phyloP scores from a whole-genome alignment of 169 alveolate species.

The Cryptosporidium xiaoi region DNA sequence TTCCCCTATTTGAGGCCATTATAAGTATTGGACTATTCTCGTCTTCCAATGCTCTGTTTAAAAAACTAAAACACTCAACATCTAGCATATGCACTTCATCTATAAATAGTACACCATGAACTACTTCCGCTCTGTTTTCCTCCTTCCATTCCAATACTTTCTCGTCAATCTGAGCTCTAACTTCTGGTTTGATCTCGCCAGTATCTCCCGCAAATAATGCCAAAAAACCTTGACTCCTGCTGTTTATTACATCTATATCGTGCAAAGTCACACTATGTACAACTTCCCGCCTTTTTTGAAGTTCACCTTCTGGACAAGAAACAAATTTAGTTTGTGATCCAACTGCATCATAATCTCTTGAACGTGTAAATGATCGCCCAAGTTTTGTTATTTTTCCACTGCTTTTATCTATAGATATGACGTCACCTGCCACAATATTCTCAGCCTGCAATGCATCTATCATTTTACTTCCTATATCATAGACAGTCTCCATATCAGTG shows the following conservation, averaged over 20 bases:
- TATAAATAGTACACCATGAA: constrained; percentile 98
- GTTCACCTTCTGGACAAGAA: constrained; percentile 99
- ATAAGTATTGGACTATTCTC: constrained; percentile 97
- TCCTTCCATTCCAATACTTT: constrained; percentile 99
- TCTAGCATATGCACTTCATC: constrained; percentile 99
- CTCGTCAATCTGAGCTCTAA: constrained; percentile 97
- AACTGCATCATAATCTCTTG: constrained; percentile 98
- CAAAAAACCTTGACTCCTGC: constrained; percentile 96
- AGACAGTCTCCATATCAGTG: constrained; percentile 98
- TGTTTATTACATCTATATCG: constrained; percentile 98
- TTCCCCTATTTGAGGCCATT: constrained; percentile 99
- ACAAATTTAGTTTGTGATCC: constrained; percentile 93
- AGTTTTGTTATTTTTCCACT: constrained; percentile 96
- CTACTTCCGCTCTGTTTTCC: constrained; percentile 93
- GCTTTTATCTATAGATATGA: constrained; percentile 96
- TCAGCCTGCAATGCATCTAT: constrained; percentile 89
- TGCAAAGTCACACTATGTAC: constrained; percentile 99
- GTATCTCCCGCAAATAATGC: constrained; percentile 99
- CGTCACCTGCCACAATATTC: constrained; percentile 91
- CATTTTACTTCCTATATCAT: constrained; percentile 96
- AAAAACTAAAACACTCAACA: constrained; percentile 98
- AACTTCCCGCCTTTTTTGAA: constrained; percentile 97
- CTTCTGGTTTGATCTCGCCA: constrained; percentile 98
- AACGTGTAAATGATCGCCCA: constrained; percentile 96
- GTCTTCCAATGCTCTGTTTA: constrained; percentile 97